Conservation (phyloP, 352 stramenopile genomes). For the Peronosclerospora sorghi region DNA sequence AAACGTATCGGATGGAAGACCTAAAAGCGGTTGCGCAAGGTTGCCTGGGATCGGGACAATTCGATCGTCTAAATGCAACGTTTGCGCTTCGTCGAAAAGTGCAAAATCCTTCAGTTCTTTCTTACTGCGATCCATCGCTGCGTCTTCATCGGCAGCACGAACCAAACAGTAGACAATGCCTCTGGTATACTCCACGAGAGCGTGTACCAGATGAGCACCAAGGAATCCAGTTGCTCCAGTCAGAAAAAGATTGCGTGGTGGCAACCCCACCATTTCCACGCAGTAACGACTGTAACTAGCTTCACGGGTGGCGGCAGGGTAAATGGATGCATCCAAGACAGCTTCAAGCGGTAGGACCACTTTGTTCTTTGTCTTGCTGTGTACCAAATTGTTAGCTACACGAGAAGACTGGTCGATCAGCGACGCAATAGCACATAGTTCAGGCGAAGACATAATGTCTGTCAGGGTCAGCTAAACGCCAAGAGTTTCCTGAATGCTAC, state of each 20-base stretch:
- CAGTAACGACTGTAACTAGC: slow-evolving; percentile 68
- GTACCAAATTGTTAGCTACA: neutral
- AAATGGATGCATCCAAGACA: slow-evolving; percentile 55
- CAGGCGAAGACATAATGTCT: slow-evolving; percentile 52
- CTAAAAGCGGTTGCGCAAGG: slow-evolving; percentile 71
- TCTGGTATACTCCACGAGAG: slow-evolving; percentile 65
- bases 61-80: slow-evolving; percentile 63
- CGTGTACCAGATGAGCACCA: slow-evolving; percentile 72
- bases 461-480: slow-evolving; percentile 59
- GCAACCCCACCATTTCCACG: slow-evolving; percentile 60
- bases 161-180: slow-evolving; percentile 78
- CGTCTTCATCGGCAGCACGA: slow-evolving; percentile 37
- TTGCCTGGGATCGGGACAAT: slow-evolving; percentile 64
- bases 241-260: slow-evolving; percentile 74
- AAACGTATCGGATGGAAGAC: slow-evolving; percentile 70
- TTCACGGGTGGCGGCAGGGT: slow-evolving; percentile 58
- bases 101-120: slow-evolving; percentile 43
- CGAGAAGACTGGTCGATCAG: slow-evolving; percentile 34
- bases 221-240: slow-evolving; percentile 90
- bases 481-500: slow-evolving; percentile 54
- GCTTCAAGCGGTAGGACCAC: slow-evolving; percentile 55
- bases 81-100: slow-evolving; percentile 33
- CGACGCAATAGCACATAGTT: slow-evolving; percentile 42
- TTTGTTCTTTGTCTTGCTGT: slow-evolving; percentile 19
- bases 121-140: slow-evolving; percentile 42